These are phyloP conservation scores for Salix arbutifolia DNA, from an alignment of 345 rosid genomes.

Conservation along the genomic window DNA sequence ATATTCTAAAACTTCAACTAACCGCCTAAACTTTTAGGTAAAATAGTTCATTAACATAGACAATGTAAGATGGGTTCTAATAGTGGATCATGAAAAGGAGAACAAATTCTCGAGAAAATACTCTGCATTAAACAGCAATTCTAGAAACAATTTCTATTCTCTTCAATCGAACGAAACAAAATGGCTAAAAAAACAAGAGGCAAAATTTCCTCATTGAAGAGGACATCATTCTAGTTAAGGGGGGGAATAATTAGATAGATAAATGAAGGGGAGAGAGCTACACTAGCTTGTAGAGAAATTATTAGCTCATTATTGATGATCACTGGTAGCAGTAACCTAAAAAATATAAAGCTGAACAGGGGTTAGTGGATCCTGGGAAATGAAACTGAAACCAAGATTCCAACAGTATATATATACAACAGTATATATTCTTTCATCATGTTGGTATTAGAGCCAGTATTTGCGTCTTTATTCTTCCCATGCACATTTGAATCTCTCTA, in stretches of 20 bases:
- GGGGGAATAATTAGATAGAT: not conserved
- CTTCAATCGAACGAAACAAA: not conserved
- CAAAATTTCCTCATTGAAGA: not conserved
- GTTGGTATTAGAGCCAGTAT: slow-evolving; percentile 78
- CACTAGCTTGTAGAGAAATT: not conserved
- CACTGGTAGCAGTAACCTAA: not conserved
- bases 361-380: not conserved
- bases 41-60: no score
- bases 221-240: not conserved
- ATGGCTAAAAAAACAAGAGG: not conserved
- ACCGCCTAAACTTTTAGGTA: no score
- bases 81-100: not conserved
- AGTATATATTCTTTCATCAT: no score
- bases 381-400: slow-evolving; percentile 6
- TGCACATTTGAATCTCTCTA: slow-evolving; percentile 79
- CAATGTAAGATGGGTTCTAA: not conserved
- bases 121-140: not conserved
- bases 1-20: no score
- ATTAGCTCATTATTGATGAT: not conserved
- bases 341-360: not conserved
- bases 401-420: no score
- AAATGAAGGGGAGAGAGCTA: not conserved
- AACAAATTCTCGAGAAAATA: not conserved
- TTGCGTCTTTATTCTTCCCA: slow-evolving; percentile 95
- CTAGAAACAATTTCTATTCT: not conserved